Percentiles rank a stretch among this genome's conserved stretches.
Evolutionary conservation across 441 rosid genomes (phyloP).

Genomic region (Pelargonium citronellum): DNA sequence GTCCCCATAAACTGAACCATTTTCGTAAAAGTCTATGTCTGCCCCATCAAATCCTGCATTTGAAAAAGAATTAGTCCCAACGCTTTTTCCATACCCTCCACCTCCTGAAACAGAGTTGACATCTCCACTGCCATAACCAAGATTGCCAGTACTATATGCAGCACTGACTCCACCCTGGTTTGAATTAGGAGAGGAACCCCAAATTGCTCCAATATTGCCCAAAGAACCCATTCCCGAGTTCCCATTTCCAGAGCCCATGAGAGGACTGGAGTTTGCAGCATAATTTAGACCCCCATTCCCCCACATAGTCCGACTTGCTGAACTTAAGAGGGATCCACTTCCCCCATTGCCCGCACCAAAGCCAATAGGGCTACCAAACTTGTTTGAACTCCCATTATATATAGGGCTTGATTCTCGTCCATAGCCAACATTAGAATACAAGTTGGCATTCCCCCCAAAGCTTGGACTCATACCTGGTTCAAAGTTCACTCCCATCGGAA

Average conservation of each 20-base stretch:
- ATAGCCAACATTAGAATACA: slow-evolving; percentile 42
- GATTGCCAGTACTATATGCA: slow-evolving; percentile 26
- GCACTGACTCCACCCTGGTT: slow-evolving; percentile 33
- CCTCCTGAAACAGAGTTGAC: slow-evolving; percentile 26
- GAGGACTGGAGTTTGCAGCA: slow-evolving; percentile 35
- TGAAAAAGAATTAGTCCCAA: slow-evolving; percentile 26
- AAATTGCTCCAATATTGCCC: slow-evolving; percentile 42
- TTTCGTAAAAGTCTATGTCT: slow-evolving; percentile 36
- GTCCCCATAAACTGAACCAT: slow-evolving; percentile 43
- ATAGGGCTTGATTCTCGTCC: slow-evolving; percentile 43
- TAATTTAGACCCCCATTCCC: slow-evolving; percentile 39
- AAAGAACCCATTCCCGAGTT: slow-evolving; percentile 41
- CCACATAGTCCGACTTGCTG: slow-evolving; percentile 46
- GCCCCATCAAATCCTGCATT: slow-evolving; percentile 40
- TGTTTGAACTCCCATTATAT: slow-evolving; percentile 29
- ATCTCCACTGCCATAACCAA: slow-evolving; percentile 29
- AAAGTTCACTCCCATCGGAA: slow-evolving; percentile 41
- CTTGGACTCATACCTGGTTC: slow-evolving; percentile 43
- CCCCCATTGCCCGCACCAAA: slow-evolving; percentile 34
- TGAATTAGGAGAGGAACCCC: slow-evolving; percentile 34
- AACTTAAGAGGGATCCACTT: slow-evolving; percentile 32
- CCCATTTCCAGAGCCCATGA: slow-evolving; percentile 33
- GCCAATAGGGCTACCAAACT: slow-evolving; percentile 36
- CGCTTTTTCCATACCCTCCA: slow-evolving; percentile 37
- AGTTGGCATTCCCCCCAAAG: slow-evolving; percentile 34